phyloP scores from a whole-genome alignment of 2,329 filamentous ascomycete genomes.

The Orbilia ellipsospora region DNA sequence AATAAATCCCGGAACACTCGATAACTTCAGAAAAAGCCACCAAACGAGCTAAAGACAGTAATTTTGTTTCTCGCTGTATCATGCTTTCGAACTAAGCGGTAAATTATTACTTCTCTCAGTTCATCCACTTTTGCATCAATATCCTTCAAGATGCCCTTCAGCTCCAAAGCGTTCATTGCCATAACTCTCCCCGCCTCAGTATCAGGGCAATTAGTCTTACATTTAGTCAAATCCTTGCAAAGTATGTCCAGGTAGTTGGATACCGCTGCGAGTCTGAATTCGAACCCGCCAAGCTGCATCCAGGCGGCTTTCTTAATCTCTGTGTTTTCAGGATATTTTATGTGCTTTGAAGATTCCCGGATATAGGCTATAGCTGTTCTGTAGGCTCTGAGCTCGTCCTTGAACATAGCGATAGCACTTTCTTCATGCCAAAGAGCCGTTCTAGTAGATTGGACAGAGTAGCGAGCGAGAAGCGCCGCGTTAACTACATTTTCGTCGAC shows the following conservation, averaged over 20 bases:
- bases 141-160: neutral
- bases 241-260: constrained; percentile 3
- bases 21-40: neutral
- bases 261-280: constrained; percentile 30
- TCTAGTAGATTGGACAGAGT: neutral
- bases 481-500: constrained; percentile 3
- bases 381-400: constrained; percentile 16
- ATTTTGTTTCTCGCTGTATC: constrained; percentile 14
- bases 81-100: constrained; percentile 27
- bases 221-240: constrained; percentile 1
- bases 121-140: neutral
- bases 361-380: constrained; percentile 21
- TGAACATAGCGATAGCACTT: constrained; percentile 8
- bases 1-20: too few species aligned
- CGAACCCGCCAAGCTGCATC: constrained; percentile 13
- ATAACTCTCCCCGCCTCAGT: neutral
- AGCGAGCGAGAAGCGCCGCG: neutral
- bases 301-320: constrained; percentile 8
- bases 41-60: neutral
- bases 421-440: constrained; percentile 26
- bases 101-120: constrained; percentile 30
- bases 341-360: constrained; percentile 1
- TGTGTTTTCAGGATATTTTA: neutral
- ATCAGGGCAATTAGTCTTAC: constrained; percentile 13
- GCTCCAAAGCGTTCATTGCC: constrained; percentile 13